Conservation (phyloP, 768 basidiomycete species). For the Leccinellum rugosiceps region DNA sequence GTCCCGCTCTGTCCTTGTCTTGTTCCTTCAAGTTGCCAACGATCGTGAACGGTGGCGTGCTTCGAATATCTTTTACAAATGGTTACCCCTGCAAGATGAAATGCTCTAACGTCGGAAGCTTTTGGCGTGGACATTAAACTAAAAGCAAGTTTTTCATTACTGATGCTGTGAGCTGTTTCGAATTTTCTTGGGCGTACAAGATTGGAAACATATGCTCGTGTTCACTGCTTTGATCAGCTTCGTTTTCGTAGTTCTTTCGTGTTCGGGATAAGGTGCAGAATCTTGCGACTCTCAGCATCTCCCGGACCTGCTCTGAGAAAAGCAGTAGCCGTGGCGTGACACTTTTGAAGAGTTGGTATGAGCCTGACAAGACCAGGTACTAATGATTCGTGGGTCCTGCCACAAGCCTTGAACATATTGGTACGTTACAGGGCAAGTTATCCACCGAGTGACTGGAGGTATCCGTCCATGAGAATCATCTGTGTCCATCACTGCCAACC, state of each 20-base stretch:
- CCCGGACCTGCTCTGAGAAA: constrained; percentile 8
- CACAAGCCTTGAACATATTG: constrained; percentile 17
- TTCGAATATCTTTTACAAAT: background rate
- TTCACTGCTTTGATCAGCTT: background rate
- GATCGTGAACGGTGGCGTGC: too few relatives aligned
- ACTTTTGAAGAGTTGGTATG: constrained; percentile 11
- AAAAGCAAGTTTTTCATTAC: too few relatives aligned
- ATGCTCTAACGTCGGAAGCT: background rate
- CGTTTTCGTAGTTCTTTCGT: background rate
- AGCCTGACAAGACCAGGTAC: constrained; percentile 5
- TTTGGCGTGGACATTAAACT: too few relatives aligned
- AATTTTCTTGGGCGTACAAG: too few relatives aligned
- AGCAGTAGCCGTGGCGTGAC: constrained; percentile 9
- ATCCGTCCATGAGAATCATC: background rate
- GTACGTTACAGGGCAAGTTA: constrained; percentile 16
- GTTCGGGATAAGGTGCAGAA: constrained; percentile 6
- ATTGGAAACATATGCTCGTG: background rate
- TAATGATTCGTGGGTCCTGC: constrained; percentile 25
- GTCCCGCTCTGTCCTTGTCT: background rate
- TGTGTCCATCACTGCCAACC: background rate
- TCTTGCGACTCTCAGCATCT: constrained; percentile 12
- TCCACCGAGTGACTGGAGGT: background rate
- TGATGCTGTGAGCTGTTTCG: too few relatives aligned
- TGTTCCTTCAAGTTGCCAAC: background rate
- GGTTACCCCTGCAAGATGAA: background rate